Evolutionary conservation across 805 yeast species (phyloP).

Genomic region (Spathaspora arborariae): DNA sequence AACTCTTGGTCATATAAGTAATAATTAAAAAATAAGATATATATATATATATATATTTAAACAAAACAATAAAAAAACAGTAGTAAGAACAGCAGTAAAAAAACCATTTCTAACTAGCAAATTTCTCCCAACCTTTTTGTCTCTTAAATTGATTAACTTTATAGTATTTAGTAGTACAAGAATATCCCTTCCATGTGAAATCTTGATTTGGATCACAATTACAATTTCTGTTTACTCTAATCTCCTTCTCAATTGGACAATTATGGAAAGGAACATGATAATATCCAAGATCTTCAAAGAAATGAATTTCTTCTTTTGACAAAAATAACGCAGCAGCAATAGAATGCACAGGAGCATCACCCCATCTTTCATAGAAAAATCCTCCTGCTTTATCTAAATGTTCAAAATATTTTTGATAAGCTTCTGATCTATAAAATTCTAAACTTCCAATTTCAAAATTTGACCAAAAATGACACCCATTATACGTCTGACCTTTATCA

Average conservation of each 20-base stretch:
- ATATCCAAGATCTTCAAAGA: conserved; percentile 83
- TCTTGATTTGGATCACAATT: conserved; percentile 69
- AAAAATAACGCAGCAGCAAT: conserved; percentile 78
- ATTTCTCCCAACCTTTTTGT: conserved; percentile 70
- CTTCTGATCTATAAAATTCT: conserved; percentile 69
- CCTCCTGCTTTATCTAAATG: conserved; percentile 77
- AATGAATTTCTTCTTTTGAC: conserved; percentile 63
- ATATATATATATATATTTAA: neutral
- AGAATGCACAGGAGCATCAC: conserved; percentile 88
- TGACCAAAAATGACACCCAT: conserved; percentile 86
- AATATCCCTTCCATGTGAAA: conserved; percentile 72
- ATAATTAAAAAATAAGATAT: too few relatives aligned
- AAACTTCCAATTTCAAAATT: conserved; percentile 77
- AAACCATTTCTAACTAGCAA: conserved; percentile 40
- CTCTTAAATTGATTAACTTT: conserved; percentile 51
- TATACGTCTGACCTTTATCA: conserved; percentile 74
- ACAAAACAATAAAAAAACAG: neutral
- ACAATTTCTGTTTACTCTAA: conserved; percentile 63
- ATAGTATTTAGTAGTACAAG: conserved; percentile 66
- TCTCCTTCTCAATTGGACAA: conserved; percentile 67
- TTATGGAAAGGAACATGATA: conserved; percentile 77
- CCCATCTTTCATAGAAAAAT: conserved; percentile 88
- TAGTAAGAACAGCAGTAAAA: too few relatives aligned
- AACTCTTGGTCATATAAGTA: too few relatives aligned
- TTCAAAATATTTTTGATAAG: conserved; percentile 66